Conservation (phyloP, 2,329 filamentous ascomycete species). For the Albifimbria verrucaria region DNA sequence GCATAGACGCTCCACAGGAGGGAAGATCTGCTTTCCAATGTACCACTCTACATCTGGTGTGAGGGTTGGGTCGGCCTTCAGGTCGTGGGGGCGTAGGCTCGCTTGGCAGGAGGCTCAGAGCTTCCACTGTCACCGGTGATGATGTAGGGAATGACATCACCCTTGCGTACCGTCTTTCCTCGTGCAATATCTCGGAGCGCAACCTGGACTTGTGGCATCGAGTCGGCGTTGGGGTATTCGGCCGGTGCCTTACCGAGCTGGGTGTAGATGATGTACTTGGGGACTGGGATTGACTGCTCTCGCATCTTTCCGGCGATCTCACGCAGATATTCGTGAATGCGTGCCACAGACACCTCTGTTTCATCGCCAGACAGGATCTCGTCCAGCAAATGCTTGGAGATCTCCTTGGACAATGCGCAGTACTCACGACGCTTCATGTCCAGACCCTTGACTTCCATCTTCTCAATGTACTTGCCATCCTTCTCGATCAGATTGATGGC, state of each 20-base stretch:
- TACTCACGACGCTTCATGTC: constrained; percentile 98
- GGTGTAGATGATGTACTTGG: constrained; percentile 97
- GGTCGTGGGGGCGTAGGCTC: constrained; percentile 84
- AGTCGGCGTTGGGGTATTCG: constrained; percentile 90
- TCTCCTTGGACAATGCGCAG: constrained; percentile 91
- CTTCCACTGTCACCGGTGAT: constrained; percentile 71
- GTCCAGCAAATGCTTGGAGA: constrained; percentile 84
- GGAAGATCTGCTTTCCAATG: constrained; percentile 96
- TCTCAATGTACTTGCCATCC: constrained; percentile 86
- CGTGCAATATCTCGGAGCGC: constrained; percentile 82
- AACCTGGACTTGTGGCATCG: constrained; percentile 96
- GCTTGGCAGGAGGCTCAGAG: constrained; percentile 75
- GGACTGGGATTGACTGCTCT: constrained; percentile 66
- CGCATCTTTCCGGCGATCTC: constrained; percentile 86
- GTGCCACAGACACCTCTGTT: constrained; percentile 78
- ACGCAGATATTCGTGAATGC: constrained; percentile 89
- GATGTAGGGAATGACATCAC: constrained; percentile 95
- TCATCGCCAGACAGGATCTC: constrained; percentile 94
- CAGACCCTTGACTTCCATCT: constrained; percentile 96
- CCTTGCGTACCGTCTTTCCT: constrained; percentile 84
- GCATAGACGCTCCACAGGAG: constrained; percentile 94
- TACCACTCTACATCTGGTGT: constrained; percentile 96
- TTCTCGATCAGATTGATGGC: constrained; percentile 90
- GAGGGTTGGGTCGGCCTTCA: constrained; percentile 71
- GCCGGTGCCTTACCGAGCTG: constrained; percentile 92